phyloP scores from a whole-genome alignment of 2,329 filamentous ascomycete species.

The Botrytis medusae region DNA sequence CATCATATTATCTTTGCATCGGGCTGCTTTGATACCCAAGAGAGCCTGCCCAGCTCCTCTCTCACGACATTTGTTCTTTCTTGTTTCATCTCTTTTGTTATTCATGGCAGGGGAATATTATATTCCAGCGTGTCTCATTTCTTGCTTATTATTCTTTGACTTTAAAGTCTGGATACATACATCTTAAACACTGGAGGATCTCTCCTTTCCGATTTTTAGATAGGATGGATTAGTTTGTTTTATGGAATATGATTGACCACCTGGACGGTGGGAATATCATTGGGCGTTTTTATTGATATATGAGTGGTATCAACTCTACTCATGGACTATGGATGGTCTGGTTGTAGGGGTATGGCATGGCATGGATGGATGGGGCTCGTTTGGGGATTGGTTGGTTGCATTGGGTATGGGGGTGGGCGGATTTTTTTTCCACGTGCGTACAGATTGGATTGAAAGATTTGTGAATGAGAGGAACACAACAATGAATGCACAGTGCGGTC shows the following conservation, averaged over 20 bases:
- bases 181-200: conserved; percentile 5
- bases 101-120: conserved; percentile 8
- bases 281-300: conserved; percentile 18
- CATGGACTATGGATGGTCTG: conserved; percentile 14
- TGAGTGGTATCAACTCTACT: conserved; percentile 11
- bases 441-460: conserved; percentile 5
- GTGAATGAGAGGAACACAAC: neutral
- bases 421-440: neutral
- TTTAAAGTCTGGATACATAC: conserved; percentile 20
- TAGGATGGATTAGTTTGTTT: conserved; percentile 7
- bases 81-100: conserved; percentile 19
- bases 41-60: conserved; percentile 40
- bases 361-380: neutral
- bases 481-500: neutral
- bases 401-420: conserved; percentile 20
- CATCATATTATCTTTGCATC: conserved; percentile 31
- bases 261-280: neutral
- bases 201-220: neutral
- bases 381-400: conserved; percentile 13
- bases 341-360: neutral
- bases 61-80: conserved; percentile 24
- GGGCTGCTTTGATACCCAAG: conserved; percentile 38
- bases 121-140: neutral
- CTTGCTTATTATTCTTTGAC: conserved; percentile 10
- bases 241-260: neutral